Percentiles rank a stretch among this genome's conserved stretches.
These are phyloP conservation scores for Hypoxylon sp. DNA, from an alignment of 2,329 filamentous ascomycete genomes.

Conservation along the genomic window DNA sequence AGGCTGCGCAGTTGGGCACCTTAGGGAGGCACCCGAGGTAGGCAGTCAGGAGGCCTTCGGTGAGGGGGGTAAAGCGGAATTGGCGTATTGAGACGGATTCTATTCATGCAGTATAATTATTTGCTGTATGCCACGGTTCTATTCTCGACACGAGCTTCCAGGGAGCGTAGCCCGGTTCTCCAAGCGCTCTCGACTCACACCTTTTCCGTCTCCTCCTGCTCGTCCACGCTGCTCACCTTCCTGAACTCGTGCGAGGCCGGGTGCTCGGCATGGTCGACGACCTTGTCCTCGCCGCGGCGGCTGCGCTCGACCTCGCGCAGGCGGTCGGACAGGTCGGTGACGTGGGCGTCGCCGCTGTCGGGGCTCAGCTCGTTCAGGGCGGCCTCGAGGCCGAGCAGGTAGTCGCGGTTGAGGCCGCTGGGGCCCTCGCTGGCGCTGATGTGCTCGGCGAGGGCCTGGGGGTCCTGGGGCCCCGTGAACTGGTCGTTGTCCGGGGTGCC, in stretches of 20 bases:
- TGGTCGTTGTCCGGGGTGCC: slow-evolving; percentile 92
- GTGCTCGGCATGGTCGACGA: slow-evolving; percentile 25
- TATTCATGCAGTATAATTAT: slow-evolving; percentile 9
- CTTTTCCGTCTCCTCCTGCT: slow-evolving; percentile 63
- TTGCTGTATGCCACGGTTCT: slow-evolving; percentile 1
- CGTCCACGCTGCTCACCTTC: slow-evolving; percentile 59
- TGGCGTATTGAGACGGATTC: neutral
- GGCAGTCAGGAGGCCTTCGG: neutral
- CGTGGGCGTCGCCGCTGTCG: slow-evolving; percentile 83
- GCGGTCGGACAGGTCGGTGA: slow-evolving; percentile 79
- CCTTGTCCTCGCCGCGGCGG: slow-evolving; percentile 25
- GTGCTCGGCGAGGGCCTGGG: slow-evolving; percentile 77
- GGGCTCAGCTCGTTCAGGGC: slow-evolving; percentile 76
- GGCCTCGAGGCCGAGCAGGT: slow-evolving; percentile 80
- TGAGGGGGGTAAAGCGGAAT: neutral
- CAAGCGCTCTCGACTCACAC: slow-evolving; percentile 18
- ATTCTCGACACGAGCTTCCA: neutral
- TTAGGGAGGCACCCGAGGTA: neutral
- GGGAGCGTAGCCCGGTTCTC: neutral
- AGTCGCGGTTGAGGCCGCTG: slow-evolving; percentile 90
- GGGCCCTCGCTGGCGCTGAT: slow-evolving; percentile 80
- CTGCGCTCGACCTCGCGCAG: slow-evolving; percentile 68
- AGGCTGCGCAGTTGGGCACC: neutral
- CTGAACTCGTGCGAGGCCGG: slow-evolving; percentile 49
- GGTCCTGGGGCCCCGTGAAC: slow-evolving; percentile 85